These are phyloP conservation scores for Microdochium bolleyi DNA, from an alignment of 2,329 filamentous ascomycete genomes.

Conservation along the genomic window DNA sequence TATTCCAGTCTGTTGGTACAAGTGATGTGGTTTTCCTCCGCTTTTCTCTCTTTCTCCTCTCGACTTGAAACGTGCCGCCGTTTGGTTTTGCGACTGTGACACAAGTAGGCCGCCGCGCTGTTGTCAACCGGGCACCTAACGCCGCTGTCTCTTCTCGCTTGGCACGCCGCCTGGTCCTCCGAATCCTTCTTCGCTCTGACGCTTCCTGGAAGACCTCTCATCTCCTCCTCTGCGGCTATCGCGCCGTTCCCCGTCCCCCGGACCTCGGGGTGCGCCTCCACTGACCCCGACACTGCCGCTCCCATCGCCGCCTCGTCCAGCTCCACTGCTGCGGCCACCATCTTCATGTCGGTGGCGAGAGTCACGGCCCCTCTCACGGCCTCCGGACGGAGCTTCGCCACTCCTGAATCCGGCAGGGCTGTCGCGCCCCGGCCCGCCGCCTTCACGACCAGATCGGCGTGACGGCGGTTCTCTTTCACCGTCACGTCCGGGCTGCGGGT, in stretches of 20 bases:
- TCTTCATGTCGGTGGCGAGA: constrained; percentile 23
- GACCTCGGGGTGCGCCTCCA: constrained; percentile 23
- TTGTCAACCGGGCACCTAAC: constrained; percentile 13
- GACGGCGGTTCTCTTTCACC: constrained; percentile 16
- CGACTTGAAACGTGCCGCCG: not conserved
- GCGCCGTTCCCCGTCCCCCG: constrained; percentile 22
- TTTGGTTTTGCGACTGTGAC: not conserved
- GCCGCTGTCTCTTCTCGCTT: constrained; percentile 45
- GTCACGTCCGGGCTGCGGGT: constrained; percentile 16
- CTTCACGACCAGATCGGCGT: constrained; percentile 18
- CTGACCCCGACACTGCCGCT: constrained; percentile 21
- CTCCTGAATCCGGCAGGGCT: not conserved
- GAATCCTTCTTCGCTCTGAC: constrained; percentile 41
- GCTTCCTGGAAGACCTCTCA: constrained; percentile 29
- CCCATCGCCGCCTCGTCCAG: constrained; percentile 16
- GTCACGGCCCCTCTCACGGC: constrained; percentile 17
- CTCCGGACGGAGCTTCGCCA: not conserved
- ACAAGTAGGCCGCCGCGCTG: not conserved
- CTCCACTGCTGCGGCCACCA: constrained; percentile 11
- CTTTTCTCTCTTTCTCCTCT: not conserved
- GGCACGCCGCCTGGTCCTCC: constrained; percentile 19
- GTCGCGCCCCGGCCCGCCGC: constrained; percentile 10
- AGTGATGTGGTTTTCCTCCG: not conserved
- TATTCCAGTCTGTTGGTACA: too few relatives aligned
- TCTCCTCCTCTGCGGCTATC: constrained; percentile 25